Percentiles rank a stretch among this genome's conserved stretches.
Conservation (phyloP, 148 eudicot genomes). For the Rhododendron mucronatum region DNA sequence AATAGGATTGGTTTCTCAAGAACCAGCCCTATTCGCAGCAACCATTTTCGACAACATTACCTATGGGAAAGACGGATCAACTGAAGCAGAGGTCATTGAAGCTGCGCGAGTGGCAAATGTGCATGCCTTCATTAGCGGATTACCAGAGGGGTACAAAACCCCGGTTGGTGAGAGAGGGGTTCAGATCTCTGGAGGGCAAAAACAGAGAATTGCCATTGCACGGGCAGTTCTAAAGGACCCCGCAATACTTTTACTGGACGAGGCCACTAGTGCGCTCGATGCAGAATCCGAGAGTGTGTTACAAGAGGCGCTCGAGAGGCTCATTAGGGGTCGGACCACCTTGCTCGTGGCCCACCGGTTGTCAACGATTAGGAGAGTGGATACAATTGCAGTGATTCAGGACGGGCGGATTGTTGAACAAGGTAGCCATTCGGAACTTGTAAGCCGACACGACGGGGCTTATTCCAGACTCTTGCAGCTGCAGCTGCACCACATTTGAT, state of each 20-base stretch:
- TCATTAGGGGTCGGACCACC: slow-evolving; percentile 89
- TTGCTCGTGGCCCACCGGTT: slow-evolving; percentile 85
- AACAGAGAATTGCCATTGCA: slow-evolving; percentile 88
- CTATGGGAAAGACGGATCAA: slow-evolving; percentile 90
- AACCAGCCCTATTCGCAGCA: slow-evolving; percentile 86
- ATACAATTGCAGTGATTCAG: slow-evolving; percentile 76
- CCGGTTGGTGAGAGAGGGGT: slow-evolving; percentile 90
- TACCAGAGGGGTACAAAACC: slow-evolving; percentile 91
- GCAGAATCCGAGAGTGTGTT: slow-evolving; percentile 89
- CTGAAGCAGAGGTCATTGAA: slow-evolving; percentile 84
- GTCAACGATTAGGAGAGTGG: slow-evolving; percentile 84
- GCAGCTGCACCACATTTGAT: slow-evolving; percentile 58
- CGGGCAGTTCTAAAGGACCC: slow-evolving; percentile 91
- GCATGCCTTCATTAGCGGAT: slow-evolving; percentile 78
- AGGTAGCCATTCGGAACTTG: slow-evolving; percentile 77
- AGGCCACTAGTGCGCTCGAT: slow-evolving; percentile 95
- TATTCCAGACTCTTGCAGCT: slow-evolving; percentile 85
- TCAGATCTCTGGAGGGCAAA: slow-evolving; percentile 95
- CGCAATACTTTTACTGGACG: slow-evolving; percentile 70
- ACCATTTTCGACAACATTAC: slow-evolving; percentile 90
- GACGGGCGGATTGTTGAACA: slow-evolving; percentile 91
- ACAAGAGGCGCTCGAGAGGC: slow-evolving; percentile 89
- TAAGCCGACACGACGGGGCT: slow-evolving; percentile 78
- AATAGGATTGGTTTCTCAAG: slow-evolving; percentile 90
- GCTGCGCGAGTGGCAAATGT: slow-evolving; percentile 88